Evolutionary conservation across 441 rosid genomes (phyloP).

Genomic region (Lepidium campestre): DNA sequence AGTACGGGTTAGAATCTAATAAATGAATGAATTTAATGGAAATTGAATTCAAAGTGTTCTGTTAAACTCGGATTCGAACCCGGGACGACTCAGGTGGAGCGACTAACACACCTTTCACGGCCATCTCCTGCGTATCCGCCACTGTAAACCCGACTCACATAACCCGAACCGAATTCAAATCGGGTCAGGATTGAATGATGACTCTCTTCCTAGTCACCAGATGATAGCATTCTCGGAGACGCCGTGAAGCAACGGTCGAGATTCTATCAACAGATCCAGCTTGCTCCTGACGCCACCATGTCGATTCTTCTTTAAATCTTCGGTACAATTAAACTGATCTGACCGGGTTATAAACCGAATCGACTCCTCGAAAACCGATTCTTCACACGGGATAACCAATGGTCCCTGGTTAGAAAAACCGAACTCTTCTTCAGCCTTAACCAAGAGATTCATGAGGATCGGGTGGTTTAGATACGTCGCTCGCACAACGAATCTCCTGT

Average conservation of each 20-base stretch:
- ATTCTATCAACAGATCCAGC: conserved; percentile 49
- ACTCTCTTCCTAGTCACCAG: conserved; percentile 26
- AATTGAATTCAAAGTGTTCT: background rate
- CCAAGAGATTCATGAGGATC: conserved; percentile 49
- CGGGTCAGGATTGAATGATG: background rate
- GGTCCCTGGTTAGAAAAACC: conserved; percentile 74
- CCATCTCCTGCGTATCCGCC: conserved; percentile 47
- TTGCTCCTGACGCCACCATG: conserved; percentile 32
- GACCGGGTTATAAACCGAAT: conserved; percentile 51
- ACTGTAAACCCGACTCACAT: background rate
- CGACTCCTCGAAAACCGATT: conserved; percentile 66
- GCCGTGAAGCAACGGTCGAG: conserved; percentile 60
- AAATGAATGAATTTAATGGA: background rate
- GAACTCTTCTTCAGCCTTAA: conserved; percentile 82
- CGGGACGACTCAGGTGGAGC: conserved; percentile 75
- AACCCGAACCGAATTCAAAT: background rate
- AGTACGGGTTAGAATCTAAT: too few relatives aligned
- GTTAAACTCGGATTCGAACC: conserved; percentile 35
- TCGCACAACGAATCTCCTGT: conserved; percentile 65
- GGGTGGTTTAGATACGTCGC: conserved; percentile 89
- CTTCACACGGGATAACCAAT: conserved; percentile 78
- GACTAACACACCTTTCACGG: conserved; percentile 36
- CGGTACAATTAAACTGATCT: conserved; percentile 30
- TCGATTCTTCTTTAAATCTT: conserved; percentile 43
- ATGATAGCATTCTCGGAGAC: conserved; percentile 34